Evolutionary conservation across 345 rosid species (phyloP).

Genomic region (Odontarrhena argentea): DNA sequence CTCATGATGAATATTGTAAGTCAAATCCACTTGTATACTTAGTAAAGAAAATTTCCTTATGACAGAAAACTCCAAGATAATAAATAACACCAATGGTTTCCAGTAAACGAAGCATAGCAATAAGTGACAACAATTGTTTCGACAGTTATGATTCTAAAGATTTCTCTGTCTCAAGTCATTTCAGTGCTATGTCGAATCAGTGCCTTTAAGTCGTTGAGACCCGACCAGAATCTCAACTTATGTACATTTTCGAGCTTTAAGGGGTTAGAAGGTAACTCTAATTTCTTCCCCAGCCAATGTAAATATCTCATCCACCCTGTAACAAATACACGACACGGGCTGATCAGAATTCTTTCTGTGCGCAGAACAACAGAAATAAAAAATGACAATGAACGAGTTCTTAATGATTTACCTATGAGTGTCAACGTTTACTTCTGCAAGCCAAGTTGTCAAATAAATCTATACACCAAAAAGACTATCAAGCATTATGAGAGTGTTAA

Average conservation of each 20-base stretch:
- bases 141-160: not conserved
- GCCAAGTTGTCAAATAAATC: constrained; percentile 82
- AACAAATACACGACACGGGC: constrained; percentile 2
- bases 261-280: constrained; percentile 45
- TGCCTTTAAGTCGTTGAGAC: not conserved
- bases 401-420: constrained; percentile 56
- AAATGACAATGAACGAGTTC: not conserved
- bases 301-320: constrained; percentile 73
- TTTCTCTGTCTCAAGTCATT: not conserved
- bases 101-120: too few relatives aligned
- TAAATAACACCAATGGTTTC: not conserved
- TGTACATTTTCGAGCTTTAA: not conserved
- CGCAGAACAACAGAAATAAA: not conserved
- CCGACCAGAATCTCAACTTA: not conserved
- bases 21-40: constrained; percentile 31
- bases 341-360: constrained; percentile 17
- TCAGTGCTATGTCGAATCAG: not conserved
- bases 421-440: constrained; percentile 72
- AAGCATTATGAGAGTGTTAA: not conserved
- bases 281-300: constrained; percentile 65
- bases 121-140: not conserved
- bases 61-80: constrained; percentile 1
- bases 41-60: constrained; percentile 34
- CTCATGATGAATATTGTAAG: constrained; percentile 30
- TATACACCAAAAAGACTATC: constrained; percentile 36